Base-by-base conservation (phyloP, 257 asterid genomes). In the Solanum phureja region DNA sequence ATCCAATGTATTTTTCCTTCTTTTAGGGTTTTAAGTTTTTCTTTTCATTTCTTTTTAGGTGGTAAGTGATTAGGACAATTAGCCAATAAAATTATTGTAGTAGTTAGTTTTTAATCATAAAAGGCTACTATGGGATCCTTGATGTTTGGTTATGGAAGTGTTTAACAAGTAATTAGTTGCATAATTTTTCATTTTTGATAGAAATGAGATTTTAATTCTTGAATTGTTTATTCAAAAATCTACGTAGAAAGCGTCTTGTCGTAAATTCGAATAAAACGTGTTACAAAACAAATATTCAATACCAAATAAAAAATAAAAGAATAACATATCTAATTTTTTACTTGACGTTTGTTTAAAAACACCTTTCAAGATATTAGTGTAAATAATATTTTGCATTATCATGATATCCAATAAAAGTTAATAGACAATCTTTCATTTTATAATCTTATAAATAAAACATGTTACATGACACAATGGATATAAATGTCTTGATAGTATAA, bases 81-180 rank as follows among this genome's bases (percentile, higher is more conserved):
- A 85, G 82, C 29, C 87, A 27, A 24, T 37, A 38, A 23, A 60
- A 12, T 84, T 37, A 38, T 19, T 16, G 4, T 24, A 24, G 23
- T 42, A 44, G 23, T 58, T 83, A 62, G 19, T 16, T 56, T 56
- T 56, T 33, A 83, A 58, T 82, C n/a, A 52, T 24, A 31, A 68
- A 85, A 34, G 79, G 64, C 71, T n/a, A 33, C 3, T 56, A 68
- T 86, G 84, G 34, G 12, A 76, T 86, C 86, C 90, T 88, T 87
- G 83, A 82, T 86, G 84, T 49, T 88, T 83, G 90, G 89, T 89
- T 86, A 69, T 72, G 88, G 29, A 87, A 42, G 87, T 82, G 89
- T 64, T 18, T 46, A 13, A 16, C 85, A 81, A 49, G 42, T 18
- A 81, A 29, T 31, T 29, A 81, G 66, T 49, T 81, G 42, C 33